Conservation (phyloP, 2,329 filamentous ascomycete species). For the Beauveria sp. region DNA sequence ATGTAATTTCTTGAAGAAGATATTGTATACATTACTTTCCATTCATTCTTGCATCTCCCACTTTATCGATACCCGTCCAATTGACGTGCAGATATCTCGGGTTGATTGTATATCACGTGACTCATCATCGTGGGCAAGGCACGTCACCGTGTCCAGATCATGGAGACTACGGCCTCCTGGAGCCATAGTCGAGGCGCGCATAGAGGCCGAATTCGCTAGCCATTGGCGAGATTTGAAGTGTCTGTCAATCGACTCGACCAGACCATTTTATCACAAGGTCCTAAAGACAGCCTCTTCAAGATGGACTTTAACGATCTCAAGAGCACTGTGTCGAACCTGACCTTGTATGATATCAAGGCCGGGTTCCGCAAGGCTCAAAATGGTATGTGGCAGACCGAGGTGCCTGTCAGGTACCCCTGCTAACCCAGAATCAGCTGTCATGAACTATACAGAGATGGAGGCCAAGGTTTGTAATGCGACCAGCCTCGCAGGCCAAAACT, state of each 20-base stretch:
- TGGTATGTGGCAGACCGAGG: slow-evolving; percentile 51
- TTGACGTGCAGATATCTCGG: background rate
- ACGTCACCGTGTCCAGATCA: slow-evolving; percentile 11
- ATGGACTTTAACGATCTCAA: slow-evolving; percentile 87
- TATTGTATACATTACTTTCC: background rate
- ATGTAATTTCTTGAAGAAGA: background rate
- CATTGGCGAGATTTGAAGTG: background rate
- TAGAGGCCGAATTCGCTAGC: background rate
- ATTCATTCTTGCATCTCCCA: too few relatives aligned
- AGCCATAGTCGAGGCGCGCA: background rate
- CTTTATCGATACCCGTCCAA: background rate
- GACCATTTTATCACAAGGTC: background rate
- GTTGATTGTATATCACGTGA: slow-evolving; percentile 5
- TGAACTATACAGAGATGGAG: slow-evolving; percentile 98
- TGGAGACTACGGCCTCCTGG: slow-evolving; percentile 7
- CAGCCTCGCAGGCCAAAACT: slow-evolving; percentile 6
- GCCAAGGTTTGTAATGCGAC: slow-evolving; percentile 41
- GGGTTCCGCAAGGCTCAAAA: slow-evolving; percentile 93
- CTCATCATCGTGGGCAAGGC: background rate
- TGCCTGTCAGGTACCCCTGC: slow-evolving; percentile 14
- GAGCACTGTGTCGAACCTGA: slow-evolving; percentile 83
- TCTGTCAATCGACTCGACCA: background rate
- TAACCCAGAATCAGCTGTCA: slow-evolving; percentile 61
- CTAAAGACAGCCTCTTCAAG: slow-evolving; percentile 20
- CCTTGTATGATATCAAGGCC: slow-evolving; percentile 91